phyloP scores from a whole-genome alignment of 371 early-diverging fungal species.

The Haplosporangium sp. region DNA sequence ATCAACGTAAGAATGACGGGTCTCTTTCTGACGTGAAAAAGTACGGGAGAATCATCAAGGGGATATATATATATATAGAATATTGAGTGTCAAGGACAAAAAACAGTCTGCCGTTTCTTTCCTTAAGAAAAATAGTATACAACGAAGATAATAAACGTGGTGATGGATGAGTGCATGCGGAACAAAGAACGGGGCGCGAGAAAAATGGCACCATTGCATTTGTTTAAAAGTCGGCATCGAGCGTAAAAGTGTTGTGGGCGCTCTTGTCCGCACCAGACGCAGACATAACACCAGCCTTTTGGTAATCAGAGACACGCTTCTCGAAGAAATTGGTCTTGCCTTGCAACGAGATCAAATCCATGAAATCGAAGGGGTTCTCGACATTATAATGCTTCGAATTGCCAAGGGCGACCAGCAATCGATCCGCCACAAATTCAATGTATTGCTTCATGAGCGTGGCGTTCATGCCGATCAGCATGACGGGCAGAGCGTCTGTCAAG shows the following conservation, averaged over 20 bases:
- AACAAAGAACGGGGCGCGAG: too few relatives aligned
- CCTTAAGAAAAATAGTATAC: too few relatives aligned
- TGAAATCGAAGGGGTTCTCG: constrained; percentile 99
- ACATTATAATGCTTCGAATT: constrained; percentile 89
- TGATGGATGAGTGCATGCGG: not conserved
- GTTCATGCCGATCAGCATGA: constrained; percentile 99
- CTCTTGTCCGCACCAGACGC: constrained; percentile 53
- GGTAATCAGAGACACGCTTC: constrained; percentile 99
- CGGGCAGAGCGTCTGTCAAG: constrained; percentile 95
- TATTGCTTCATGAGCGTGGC: constrained; percentile 96
- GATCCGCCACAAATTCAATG: constrained; percentile 99
- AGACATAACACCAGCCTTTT: constrained; percentile 96
- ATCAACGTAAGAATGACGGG: too few relatives aligned
- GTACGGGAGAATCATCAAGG: too few relatives aligned
- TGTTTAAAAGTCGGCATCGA: constrained; percentile 85
- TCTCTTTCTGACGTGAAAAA: too few relatives aligned
- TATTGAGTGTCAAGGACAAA: too few relatives aligned
- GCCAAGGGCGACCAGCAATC: constrained; percentile 95
- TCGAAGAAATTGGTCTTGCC: constrained; percentile 99
- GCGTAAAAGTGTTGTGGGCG: constrained; percentile 80
- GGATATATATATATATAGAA: too few relatives aligned
- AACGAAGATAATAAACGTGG: constrained; percentile 1
- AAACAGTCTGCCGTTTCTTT: too few relatives aligned
- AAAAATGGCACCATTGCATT: not conserved
- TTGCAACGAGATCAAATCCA: constrained; percentile 99